Evolutionary conservation across 2,329 filamentous ascomycete species (phyloP).

Genomic region (Diaporthe ampelina): DNA sequence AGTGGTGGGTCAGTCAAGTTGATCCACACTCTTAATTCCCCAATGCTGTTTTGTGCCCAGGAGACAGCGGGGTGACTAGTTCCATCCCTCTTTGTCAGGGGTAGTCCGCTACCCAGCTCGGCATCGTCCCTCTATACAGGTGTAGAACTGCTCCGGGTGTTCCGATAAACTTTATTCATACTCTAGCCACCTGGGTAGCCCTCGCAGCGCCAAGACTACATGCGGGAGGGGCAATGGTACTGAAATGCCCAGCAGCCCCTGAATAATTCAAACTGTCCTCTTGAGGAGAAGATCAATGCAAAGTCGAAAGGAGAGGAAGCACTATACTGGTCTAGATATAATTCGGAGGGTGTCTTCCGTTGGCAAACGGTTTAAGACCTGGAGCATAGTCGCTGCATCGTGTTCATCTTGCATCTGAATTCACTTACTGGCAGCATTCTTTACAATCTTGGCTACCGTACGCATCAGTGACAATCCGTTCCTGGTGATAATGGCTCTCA

Average conservation of each 20-base stretch:
- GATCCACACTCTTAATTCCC: neutral
- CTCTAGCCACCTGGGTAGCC: too few species aligned
- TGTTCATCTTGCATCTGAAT: neutral
- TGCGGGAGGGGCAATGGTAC: conserved; percentile 17
- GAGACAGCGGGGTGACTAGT: neutral
- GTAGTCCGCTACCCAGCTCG: too few species aligned
- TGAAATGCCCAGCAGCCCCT: conserved; percentile 10
- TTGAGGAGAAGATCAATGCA: neutral
- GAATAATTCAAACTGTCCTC: neutral
- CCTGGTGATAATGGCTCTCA: neutral
- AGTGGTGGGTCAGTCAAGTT: conserved; percentile 14
- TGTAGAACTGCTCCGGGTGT: neutral
- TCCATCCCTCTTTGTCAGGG: neutral
- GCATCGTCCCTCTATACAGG: neutral
- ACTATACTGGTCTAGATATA: conserved; percentile 4
- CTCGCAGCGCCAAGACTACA: conserved; percentile 5
- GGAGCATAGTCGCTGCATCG: neutral
- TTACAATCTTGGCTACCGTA: neutral
- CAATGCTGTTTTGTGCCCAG: neutral
- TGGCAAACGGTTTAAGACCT: neutral
- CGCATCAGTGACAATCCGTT: neutral
- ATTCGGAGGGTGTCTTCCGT: conserved; percentile 18
- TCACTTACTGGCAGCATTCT: neutral
- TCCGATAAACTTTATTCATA: conserved; percentile 14
- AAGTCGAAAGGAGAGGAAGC: neutral